phyloP scores from a whole-genome alignment of 257 asterid genomes.

The Cruciata laevipes region DNA sequence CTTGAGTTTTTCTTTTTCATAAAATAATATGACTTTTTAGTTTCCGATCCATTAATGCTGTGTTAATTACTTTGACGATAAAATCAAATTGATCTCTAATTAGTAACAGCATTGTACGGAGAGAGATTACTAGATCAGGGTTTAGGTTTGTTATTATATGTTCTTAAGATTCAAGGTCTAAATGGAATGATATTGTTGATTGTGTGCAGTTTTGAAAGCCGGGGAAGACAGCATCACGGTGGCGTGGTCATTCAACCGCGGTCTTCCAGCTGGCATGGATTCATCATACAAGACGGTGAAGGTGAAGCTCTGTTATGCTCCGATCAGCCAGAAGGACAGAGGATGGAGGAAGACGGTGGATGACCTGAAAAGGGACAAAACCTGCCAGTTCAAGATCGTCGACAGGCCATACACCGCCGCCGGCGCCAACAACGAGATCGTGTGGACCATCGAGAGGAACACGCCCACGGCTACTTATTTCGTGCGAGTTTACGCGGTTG shows the following conservation, averaged over 20 bases:
- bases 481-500: constrained; percentile 24
- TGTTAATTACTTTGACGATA: no score
- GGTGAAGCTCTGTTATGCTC: constrained; percentile 36
- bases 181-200: neutral
- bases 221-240: constrained; percentile 33
- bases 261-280: constrained; percentile 21
- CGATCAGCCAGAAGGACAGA: constrained; percentile 42
- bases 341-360: constrained; percentile 48
- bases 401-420: constrained; percentile 19
- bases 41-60: no score
- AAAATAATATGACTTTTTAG: no score
- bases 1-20: no score
- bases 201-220: constrained; percentile 29
- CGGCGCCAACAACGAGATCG: constrained; percentile 16
- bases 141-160: no score
- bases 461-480: constrained; percentile 36
- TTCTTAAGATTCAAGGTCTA: no score
- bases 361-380: constrained; percentile 31
- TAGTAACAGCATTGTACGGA: no score
- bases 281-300: constrained; percentile 28
- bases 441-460: constrained; percentile 27
- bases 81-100: no score
- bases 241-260: constrained; percentile 32
- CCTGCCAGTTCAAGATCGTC: constrained; percentile 35
- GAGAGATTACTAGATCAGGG: no score